Evolutionary conservation across 345 rosid species (phyloP), one percentile per base, ranked within the genome.

Genomic region (Euphorbia tirucalli): DNA sequence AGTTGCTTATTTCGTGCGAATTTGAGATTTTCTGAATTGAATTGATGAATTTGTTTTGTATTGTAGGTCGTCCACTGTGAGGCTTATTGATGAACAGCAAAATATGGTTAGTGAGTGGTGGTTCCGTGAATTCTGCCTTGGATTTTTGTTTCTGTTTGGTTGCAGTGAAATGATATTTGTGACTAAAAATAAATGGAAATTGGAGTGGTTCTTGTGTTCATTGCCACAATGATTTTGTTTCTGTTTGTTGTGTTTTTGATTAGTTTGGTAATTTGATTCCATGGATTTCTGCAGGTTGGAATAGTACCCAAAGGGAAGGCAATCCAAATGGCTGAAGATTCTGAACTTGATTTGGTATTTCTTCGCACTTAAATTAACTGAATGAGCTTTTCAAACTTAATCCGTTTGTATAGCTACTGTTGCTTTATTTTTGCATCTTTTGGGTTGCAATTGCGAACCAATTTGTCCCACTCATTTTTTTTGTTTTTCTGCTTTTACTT

Each of bases 261-360:
- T 60, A 27, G 37, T 25, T 35, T 25, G 10, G 19, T 65, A n/a
- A 61, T 61, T 2, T 16, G 41, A 24, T 7, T 63, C 6, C 13
- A 6, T 71, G 72, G 67, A 35, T 24, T 61, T 78, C 15, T 73
- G 79, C 78, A 94, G 98, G 84, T 92, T 78, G 98, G 98, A 59
- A 80, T 93, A 74, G 87, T 94, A 49, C 66, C 96, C 66, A 89
- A 86, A 85, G 75, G 59, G 22, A 86, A 90, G 74, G 98, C 98
- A 15, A 80, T 90, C 71, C 84, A 80, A 83, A 89, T 83, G 84
- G 98, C 98, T 72, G 96, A 84, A 27, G 95, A 87, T 71, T 89
- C 91, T 68, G 92, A 86, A 71, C 96, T 94, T 69, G 95, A 95
- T 82, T 74, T 95, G 97, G 97, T 92, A 87, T 76, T 79, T 35